Conservation (phyloP, 2,329 filamentous ascomycete genomes). For the Fusarium keratoplasticum region DNA sequence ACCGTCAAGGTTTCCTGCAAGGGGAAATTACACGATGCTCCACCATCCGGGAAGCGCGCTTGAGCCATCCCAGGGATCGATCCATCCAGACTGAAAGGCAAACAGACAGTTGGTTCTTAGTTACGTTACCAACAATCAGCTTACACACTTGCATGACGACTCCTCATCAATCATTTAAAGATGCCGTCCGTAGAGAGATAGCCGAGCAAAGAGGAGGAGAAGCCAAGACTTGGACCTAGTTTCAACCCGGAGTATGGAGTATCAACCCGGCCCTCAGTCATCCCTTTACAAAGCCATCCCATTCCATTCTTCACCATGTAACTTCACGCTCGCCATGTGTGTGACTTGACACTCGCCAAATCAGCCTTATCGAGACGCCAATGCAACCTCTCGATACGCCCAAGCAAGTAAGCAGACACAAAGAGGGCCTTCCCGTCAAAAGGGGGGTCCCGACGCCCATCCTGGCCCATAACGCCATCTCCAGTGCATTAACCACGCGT, state of each 20-base stretch:
- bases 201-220: background rate
- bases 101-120: background rate
- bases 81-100: background rate
- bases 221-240: background rate
- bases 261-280: background rate
- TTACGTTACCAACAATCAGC: background rate
- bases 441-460: background rate
- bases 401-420: background rate
- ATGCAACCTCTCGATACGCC: slow-evolving; percentile 1
- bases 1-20: slow-evolving; percentile 45
- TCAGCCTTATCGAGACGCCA: slow-evolving; percentile 35
- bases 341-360: slow-evolving; percentile 15
- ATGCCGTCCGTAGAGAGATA: background rate
- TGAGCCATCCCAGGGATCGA: background rate
- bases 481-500: background rate
- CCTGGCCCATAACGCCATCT: background rate
- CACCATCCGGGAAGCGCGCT: slow-evolving; percentile 5
- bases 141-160: background rate
- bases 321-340: background rate
- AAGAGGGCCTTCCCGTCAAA: slow-evolving; percentile 3
- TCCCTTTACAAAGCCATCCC: slow-evolving; percentile 1
- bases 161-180: background rate
- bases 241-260: background rate
- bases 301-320: background rate
- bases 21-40: slow-evolving; percentile 38